Conservation (phyloP, 2,329 filamentous ascomycete genomes). For the Tolypocladium amazonense region DNA sequence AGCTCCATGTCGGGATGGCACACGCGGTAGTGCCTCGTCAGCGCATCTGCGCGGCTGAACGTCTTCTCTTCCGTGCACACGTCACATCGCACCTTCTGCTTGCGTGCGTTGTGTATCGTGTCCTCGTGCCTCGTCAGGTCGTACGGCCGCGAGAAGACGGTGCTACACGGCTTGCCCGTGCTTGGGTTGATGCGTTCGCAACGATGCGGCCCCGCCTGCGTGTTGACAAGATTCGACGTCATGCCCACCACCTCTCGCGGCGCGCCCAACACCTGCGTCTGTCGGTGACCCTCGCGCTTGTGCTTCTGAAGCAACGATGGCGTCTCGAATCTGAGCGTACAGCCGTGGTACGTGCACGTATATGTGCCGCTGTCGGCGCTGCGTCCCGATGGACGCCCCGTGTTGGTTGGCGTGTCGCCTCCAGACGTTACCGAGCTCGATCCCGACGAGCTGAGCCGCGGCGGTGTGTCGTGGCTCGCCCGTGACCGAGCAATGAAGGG, state of each 20-base stretch:
- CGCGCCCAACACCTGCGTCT: constrained; percentile 40
- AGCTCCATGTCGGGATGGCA: constrained; percentile 84
- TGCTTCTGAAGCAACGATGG: constrained; percentile 84
- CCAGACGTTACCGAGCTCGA: constrained; percentile 29
- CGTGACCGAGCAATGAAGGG: constrained; percentile 32
- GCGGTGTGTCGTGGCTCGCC: constrained; percentile 21
- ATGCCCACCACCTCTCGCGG: constrained; percentile 23
- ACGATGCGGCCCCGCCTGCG: constrained; percentile 84
- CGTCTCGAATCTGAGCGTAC: constrained; percentile 78
- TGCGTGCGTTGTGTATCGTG: constrained; percentile 90
- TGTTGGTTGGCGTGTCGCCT: constrained; percentile 19
- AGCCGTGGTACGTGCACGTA: constrained; percentile 92
- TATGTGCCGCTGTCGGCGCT: constrained; percentile 78
- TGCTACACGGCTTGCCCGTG: constrained; percentile 90
- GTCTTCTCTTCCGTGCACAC: constrained; percentile 94
- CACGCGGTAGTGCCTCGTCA: constrained; percentile 89
- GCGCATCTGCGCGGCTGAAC: constrained; percentile 87
- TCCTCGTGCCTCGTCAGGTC: constrained; percentile 95
- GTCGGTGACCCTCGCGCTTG: constrained; percentile 85
- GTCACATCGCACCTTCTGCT: constrained; percentile 89
- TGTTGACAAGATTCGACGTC: constrained; percentile 56
- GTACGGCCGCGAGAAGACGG: constrained; percentile 89
- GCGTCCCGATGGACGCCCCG: constrained; percentile 48
- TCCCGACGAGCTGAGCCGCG: constrained; percentile 33
- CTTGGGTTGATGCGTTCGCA: constrained; percentile 91